These are phyloP conservation scores for Ophiostoma pallidulum DNA, from an alignment of 2,329 filamentous ascomycete species.

Conservation along the genomic window DNA sequence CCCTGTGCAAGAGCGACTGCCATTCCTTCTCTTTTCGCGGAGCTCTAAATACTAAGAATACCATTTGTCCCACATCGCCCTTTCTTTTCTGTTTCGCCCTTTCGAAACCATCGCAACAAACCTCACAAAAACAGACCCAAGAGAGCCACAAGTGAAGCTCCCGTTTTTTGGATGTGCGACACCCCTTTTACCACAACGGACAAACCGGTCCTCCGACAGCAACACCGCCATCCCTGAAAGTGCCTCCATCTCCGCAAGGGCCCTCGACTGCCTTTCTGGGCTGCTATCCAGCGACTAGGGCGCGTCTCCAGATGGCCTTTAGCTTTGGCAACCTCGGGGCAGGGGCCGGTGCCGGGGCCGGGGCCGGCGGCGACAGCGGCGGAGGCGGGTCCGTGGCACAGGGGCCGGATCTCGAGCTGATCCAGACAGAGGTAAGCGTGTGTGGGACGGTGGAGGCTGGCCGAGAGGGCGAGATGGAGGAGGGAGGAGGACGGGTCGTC, in stretches of 20 bases:
- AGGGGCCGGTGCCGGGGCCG: conserved; percentile 32
- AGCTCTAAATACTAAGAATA: background rate
- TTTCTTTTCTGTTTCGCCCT: too few species aligned
- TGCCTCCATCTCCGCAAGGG: conserved; percentile 5
- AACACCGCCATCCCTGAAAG: background rate
- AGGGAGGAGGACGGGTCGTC: too few species aligned
- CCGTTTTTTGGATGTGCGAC: too few species aligned
- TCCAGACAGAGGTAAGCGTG: conserved; percentile 66
- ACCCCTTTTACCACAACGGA: too few species aligned
- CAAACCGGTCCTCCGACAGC: too few species aligned
- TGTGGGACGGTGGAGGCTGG: too few species aligned
- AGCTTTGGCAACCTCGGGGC: conserved; percentile 43
- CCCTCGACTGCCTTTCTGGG: conserved; percentile 10
- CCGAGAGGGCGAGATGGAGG: too few species aligned
- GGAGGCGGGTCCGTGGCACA: conserved; percentile 29
- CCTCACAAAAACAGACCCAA: too few species aligned
- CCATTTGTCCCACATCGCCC: background rate
- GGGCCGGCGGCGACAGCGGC: too few species aligned
- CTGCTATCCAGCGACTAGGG: conserved; percentile 5
- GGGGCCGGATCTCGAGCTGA: conserved; percentile 63
- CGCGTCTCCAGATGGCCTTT: conserved; percentile 48
- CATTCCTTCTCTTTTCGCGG: background rate
- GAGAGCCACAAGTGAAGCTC: too few species aligned
- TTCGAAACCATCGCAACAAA: too few species aligned
- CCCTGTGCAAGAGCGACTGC: background rate